Evolutionary conservation across 2,329 filamentous ascomycete genomes (phyloP), one percentile per base, ranked within the genome.

Genomic region (Hymenoscyphus albidus): DNA sequence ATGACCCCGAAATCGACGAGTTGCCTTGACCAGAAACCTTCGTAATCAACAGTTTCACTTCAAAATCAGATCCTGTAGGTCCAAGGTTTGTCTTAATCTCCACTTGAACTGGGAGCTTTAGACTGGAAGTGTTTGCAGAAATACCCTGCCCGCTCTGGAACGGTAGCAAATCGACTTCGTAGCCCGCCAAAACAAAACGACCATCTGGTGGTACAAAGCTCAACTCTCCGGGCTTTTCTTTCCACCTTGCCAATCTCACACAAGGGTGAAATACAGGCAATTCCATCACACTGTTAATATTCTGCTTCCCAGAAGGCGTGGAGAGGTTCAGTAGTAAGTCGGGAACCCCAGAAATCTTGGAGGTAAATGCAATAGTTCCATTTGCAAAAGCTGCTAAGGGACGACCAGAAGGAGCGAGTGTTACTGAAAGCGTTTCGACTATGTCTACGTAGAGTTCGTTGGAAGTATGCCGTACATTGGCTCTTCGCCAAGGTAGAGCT

Each of bases 371-470:
- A 70, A 99, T 94, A 4, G 92, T 96, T 16, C 95, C 95, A 71
- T 95, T 91, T 14, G 92, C 91, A 69, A 96, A 89, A 2, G 95
- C 94, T 7, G 92, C 88, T 27, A 99, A 82, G 0, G 94, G 89
- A 14, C 93, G 85, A 4, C 95, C 95, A 0, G 93, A 97, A 0
- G 95, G 95, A 0, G 95, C 93, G 54, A 98, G 84, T 0, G 90
- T 97, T 51, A 97, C 92, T 0, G 88, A 86, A 0, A 99, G 81
- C 1, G 91, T 92, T 79, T 99, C 95, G 67, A 99, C 87, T 13
- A 99, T 87, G 76, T 99, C 95, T 64, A 97, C 94, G 76, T 98
- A 98, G 70, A 99, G 83, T 77, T 99, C 95, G 77, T 98, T 99
- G 63, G 91, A 96, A 3, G 94, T 98, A 77, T 99, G 95, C 16